phyloP scores from a whole-genome alignment of 495 filamentous ascomycete species.

The Tuber melanosporum region DNA sequence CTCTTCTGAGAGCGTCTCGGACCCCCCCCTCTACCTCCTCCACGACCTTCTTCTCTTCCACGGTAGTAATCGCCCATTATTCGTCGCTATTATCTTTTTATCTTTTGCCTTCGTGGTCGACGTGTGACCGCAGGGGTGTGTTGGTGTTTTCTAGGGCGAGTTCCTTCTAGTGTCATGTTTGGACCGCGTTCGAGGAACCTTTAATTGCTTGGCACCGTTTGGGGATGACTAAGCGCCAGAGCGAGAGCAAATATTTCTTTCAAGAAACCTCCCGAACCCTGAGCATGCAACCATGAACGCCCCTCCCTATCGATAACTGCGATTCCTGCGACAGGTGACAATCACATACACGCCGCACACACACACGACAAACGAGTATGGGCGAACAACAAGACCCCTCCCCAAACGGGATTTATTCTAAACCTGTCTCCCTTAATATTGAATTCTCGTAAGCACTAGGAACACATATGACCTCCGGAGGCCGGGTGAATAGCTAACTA shows the following conservation, averaged over 20 bases:
- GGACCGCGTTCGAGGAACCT: conserved; percentile 28
- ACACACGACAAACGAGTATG: conserved; percentile 22
- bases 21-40: conserved; percentile 33
- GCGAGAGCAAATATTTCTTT: not conserved
- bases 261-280: not conserved
- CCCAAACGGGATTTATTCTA: not conserved
- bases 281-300: not conserved
- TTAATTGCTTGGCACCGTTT: conserved; percentile 21
- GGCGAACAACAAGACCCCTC: not conserved
- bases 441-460: conserved; percentile 63
- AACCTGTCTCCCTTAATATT: conserved; percentile 52
- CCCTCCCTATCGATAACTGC: not conserved
- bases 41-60: conserved; percentile 31
- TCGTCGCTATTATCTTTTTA: not conserved
- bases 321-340: not conserved
- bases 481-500: conserved; percentile 2
- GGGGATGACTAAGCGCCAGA: not conserved
- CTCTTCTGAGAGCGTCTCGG: conserved; percentile 34
- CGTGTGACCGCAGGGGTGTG: not conserved
- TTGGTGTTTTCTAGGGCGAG: conserved; percentile 12
- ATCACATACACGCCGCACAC: conserved; percentile 27
- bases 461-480: conserved; percentile 6
- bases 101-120: not conserved
- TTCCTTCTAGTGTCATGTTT: not conserved
- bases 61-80: conserved; percentile 42